These are phyloP conservation scores for Aegilops tauschii DNA, from an alignment of 176 grass and related monocot species.

Conservation along the genomic window DNA sequence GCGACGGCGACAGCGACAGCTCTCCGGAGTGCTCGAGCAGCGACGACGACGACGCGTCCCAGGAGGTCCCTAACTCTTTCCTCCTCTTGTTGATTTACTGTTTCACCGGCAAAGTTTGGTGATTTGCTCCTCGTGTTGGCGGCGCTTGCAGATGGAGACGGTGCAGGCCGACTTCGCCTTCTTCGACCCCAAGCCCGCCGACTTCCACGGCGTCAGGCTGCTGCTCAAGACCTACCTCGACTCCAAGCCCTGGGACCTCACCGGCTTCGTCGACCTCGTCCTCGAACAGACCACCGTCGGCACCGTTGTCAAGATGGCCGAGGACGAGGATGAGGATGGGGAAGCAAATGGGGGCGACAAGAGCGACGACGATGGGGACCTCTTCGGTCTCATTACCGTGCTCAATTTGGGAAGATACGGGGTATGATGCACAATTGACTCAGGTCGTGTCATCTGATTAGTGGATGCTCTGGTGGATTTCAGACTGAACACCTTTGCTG, in stretches of 20 bases:
- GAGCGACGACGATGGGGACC: constrained; percentile 42
- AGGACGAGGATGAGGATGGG: constrained; percentile 37
- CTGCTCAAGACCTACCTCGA: constrained; percentile 79
- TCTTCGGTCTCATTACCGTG: constrained; percentile 68
- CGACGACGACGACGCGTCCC: constrained; percentile 17
- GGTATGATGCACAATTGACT: constrained; percentile 21
- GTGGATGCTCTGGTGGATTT: background rate
- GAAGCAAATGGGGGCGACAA: constrained; percentile 12
- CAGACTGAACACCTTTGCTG: background rate
- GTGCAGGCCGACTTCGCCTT: constrained; percentile 93
- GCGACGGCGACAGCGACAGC: background rate
- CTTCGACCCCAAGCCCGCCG: constrained; percentile 78
- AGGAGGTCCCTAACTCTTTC: constrained; percentile 19
- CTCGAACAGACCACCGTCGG: constrained; percentile 80
- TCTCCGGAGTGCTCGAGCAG: background rate
- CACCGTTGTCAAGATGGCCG: constrained; percentile 82
- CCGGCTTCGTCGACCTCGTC: constrained; percentile 83
- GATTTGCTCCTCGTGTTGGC: background rate
- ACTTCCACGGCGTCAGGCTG: constrained; percentile 77
- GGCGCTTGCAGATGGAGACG: constrained; percentile 23
- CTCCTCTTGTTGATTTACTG: background rate
- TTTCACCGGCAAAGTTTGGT: background rate
- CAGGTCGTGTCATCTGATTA: background rate
- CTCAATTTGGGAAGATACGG: constrained; percentile 71
- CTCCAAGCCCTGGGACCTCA: constrained; percentile 75